Percentiles rank a stretch among this genome's conserved stretches.
phyloP scores from a whole-genome alignment of 2,329 filamentous ascomycete species.

The Fusarium pseudograminearum region DNA sequence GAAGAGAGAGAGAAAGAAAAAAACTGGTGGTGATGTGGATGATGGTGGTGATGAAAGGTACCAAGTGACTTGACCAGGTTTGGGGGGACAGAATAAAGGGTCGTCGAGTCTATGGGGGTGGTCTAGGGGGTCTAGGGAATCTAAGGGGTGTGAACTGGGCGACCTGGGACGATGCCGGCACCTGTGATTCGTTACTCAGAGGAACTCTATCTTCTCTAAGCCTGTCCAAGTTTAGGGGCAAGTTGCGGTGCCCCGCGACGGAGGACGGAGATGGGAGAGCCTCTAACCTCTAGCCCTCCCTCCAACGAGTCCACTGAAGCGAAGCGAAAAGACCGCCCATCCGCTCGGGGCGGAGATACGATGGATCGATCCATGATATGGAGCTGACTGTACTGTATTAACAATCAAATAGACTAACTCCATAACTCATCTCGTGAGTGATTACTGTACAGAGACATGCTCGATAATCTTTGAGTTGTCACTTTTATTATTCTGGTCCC shows the following conservation, averaged over 20 bases:
- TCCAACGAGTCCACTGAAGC: conserved; percentile 15
- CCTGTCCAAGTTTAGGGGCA: conserved; percentile 4
- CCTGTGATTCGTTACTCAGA: conserved; percentile 8
- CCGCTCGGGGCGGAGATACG: conserved; percentile 22
- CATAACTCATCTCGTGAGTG: background rate
- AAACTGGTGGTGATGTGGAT: conserved; percentile 27
- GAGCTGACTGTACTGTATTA: conserved; percentile 10
- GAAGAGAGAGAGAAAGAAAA: conserved; percentile 12
- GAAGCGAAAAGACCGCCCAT: conserved; percentile 13
- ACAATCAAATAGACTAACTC: background rate
- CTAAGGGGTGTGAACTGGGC: background rate
- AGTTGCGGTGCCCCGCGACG: conserved; percentile 18
- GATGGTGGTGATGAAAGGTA: conserved; percentile 1
- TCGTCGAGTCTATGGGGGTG: background rate
- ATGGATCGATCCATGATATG: background rate
- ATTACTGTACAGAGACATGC: background rate
- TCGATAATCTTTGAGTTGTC: background rate
- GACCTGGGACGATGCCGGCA: conserved; percentile 12
- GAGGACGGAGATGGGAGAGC: conserved; percentile 4
- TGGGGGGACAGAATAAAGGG: conserved; percentile 39
- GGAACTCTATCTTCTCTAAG: background rate
- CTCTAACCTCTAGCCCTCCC: background rate
- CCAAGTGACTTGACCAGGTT: conserved; percentile 16
- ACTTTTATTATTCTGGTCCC: background rate
- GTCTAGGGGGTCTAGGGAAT: background rate